phyloP scores from a whole-genome alignment of 495 filamentous ascomycete genomes.

The Cetradonia linearis region DNA sequence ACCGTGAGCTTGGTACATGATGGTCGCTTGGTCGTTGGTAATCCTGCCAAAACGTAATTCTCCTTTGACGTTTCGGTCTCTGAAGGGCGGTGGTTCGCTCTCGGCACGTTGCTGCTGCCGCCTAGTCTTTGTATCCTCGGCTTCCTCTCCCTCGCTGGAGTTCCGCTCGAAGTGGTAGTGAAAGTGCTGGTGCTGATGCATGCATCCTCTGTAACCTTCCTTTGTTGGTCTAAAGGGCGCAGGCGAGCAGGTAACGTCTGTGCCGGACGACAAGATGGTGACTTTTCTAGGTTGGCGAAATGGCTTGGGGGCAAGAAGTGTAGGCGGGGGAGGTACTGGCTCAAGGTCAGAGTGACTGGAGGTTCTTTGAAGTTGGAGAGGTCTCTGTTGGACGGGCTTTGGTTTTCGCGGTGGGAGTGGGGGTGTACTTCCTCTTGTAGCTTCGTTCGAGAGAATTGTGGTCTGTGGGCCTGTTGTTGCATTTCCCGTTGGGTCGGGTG shows the following conservation, averaged over 20 bases:
- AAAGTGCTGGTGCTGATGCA: constrained; percentile 43
- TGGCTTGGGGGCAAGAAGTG: constrained; percentile 30
- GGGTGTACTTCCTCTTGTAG: constrained; percentile 2
- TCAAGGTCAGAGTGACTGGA: constrained; percentile 37
- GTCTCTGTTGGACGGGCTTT: constrained; percentile 21
- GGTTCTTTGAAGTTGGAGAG: background rate
- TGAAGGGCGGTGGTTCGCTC: constrained; percentile 7
- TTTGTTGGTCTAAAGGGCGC: constrained; percentile 26
- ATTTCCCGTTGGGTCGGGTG: background rate
- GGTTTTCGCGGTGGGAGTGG: constrained; percentile 24
- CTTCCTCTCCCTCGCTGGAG: constrained; percentile 1
- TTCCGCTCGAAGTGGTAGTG: constrained; percentile 18
- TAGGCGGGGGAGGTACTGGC: constrained; percentile 34
- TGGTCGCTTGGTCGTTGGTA: constrained; percentile 1
- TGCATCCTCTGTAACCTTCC: constrained; percentile 27
- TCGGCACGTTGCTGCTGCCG: constrained; percentile 14
- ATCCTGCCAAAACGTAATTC: background rate
- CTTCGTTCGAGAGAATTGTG: background rate
- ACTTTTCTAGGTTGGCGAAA: constrained; percentile 25
- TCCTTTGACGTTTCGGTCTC: background rate
- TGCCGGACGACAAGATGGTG: constrained; percentile 20
- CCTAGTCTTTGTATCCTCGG: constrained; percentile 13
- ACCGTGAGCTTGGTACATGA: background rate
- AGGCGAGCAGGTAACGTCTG: constrained; percentile 19
- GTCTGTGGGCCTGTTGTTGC: background rate